Base-by-base conservation (phyloP, 2,329 filamentous ascomycete species). In the Ceratocystis destructans region DNA sequence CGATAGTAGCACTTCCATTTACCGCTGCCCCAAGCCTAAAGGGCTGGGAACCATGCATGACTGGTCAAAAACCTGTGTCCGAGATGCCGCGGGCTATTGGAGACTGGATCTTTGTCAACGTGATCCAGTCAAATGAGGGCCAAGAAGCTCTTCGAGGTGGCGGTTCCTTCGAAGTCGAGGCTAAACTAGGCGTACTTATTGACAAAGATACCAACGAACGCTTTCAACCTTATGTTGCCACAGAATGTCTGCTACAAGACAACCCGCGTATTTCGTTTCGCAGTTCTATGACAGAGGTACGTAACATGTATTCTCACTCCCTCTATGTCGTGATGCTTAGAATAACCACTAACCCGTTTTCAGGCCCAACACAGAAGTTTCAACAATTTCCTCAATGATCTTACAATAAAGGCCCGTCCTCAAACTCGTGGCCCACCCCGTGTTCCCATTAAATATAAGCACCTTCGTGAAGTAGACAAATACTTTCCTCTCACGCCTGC, bases 101-200 rank as follows among this genome's bases (percentile, higher is more conserved):
- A 69, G 89, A 96, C 73, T 96, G 91, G 71, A 77, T 96, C 10
- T 95, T 86, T 73, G 74, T 83, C 61, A 80, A 87, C 66, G 86
- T 94, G 20, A 80, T 94, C 5, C 78, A 81, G 64, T 84, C 85
- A 68, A 79, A 82, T n/a, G 84, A 89, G 70, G 79, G 86, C 46
- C 81, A 81, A 41, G 84, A 88, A 70, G 82, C 88, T 22, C 75
- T 78, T 17, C 82, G 82, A 64, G 80, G 83, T 17, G 85, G 84
- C 5, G 87, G 91, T 15, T 83, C 90, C 68, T 86, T 96, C 64
- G 94, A 99, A 75, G 89, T 99, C 65, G 94, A 99, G 77, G 94
- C 91, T 8, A 97, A 97, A 75, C 79, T 97, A 61, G 94, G 94
- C 20, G 87, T 85, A 31, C 80, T 97, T 15, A 83, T 93, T 67